Evolutionary conservation across 495 filamentous ascomycete species (phyloP).

Genomic region (Penicillium atrosanguineum): DNA sequence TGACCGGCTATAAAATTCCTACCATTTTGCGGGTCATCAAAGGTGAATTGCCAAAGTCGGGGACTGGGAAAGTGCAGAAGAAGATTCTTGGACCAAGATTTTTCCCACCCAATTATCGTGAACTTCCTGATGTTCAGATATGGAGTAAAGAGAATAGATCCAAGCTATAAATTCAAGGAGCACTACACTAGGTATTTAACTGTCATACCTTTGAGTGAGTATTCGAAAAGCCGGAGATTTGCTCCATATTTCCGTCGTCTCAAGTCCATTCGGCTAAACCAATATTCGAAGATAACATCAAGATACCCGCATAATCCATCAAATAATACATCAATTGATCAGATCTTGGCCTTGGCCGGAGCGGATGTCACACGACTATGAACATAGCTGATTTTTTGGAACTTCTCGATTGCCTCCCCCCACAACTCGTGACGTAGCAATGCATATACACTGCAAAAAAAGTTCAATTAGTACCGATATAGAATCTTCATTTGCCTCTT

Average conservation of each 20-base stretch:
- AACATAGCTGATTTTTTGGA: slow-evolving; percentile 50
- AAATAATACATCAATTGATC: background rate
- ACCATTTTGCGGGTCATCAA: slow-evolving; percentile 43
- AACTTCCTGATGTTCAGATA: slow-evolving; percentile 35
- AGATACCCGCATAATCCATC: background rate
- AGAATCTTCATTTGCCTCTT: background rate
- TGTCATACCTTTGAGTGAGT: background rate
- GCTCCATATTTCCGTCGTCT: no score
- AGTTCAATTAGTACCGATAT: background rate
- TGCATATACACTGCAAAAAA: slow-evolving; percentile 37
- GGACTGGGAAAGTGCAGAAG: slow-evolving; percentile 51
- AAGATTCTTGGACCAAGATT: slow-evolving; percentile 45
- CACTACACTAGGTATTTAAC: background rate
- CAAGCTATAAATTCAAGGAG: slow-evolving; percentile 9
- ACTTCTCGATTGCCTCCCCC: slow-evolving; percentile 47
- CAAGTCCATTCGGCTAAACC: no score
- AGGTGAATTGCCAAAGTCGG: slow-evolving; percentile 48
- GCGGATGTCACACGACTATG: slow-evolving; percentile 35
- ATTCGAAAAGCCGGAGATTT: background rate
- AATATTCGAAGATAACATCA: background rate
- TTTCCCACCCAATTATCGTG: slow-evolving; percentile 38
- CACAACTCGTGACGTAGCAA: slow-evolving; percentile 47
- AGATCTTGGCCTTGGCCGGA: slow-evolving; percentile 35
- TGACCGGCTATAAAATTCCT: slow-evolving; percentile 49
- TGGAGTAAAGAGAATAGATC: slow-evolving; percentile 28